Evolutionary conservation across 2,329 filamentous ascomycete species (phyloP).

Genomic region (Claviceps spartinae): DNA sequence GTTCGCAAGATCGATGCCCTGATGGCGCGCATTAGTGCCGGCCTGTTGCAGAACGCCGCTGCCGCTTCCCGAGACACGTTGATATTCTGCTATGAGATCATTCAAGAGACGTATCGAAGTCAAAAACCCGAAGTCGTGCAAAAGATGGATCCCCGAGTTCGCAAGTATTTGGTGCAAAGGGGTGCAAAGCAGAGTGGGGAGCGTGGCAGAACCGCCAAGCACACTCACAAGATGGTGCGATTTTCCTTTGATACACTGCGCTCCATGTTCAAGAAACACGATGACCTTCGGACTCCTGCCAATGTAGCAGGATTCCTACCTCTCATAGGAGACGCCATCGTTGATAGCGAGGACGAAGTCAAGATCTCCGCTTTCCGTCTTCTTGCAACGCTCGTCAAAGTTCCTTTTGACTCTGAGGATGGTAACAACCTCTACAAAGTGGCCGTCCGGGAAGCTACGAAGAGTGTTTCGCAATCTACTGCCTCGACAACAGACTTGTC

Average conservation of each 20-base stretch:
- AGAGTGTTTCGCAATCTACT: slow-evolving; percentile 60
- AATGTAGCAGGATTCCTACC: slow-evolving; percentile 81
- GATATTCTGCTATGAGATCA: slow-evolving; percentile 90
- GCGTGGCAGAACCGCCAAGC: slow-evolving; percentile 58
- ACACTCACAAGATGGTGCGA: slow-evolving; percentile 74
- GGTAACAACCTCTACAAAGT: slow-evolving; percentile 54
- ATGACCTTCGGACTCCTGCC: slow-evolving; percentile 60
- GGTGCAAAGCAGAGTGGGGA: slow-evolving; percentile 62
- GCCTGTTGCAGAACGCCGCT: slow-evolving; percentile 68
- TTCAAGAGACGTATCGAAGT: slow-evolving; percentile 70
- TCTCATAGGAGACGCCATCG: slow-evolving; percentile 73
- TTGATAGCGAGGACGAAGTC: slow-evolving; percentile 81
- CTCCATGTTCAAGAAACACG: slow-evolving; percentile 73
- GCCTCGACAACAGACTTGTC: slow-evolving; percentile 72
- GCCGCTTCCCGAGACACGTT: slow-evolving; percentile 69
- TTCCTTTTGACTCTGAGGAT: slow-evolving; percentile 63
- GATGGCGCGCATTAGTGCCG: slow-evolving; percentile 67
- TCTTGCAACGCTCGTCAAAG: slow-evolving; percentile 72
- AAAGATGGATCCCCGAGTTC: slow-evolving; percentile 49
- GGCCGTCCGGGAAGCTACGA: slow-evolving; percentile 74
- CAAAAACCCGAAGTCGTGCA: slow-evolving; percentile 35
- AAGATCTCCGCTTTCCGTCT: slow-evolving; percentile 78
- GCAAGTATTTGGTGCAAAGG: slow-evolving; percentile 69
- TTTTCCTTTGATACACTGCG: slow-evolving; percentile 83
- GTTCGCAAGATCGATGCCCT: slow-evolving; percentile 85